Percentiles rank a stretch among this genome's conserved stretches.
phyloP scores from a whole-genome alignment of 2,329 filamentous ascomycete species.

The Cercospora brassicicola region DNA sequence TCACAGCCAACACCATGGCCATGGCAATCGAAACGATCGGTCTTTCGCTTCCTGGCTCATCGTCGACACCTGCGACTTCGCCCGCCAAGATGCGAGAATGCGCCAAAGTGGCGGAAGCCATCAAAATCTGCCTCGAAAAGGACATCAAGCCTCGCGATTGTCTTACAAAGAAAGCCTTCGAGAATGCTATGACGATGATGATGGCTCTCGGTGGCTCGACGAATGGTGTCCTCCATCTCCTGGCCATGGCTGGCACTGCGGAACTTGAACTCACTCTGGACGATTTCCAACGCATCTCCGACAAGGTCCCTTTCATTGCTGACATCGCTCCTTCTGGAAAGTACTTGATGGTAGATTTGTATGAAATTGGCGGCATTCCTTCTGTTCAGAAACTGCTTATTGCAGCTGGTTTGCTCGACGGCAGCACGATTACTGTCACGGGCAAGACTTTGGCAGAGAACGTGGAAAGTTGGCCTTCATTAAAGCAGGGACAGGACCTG shows the following conservation, averaged over 20 bases:
- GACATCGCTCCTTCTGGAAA: conserved; percentile 81
- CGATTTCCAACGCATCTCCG: conserved; percentile 76
- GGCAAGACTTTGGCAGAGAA: conserved; percentile 82
- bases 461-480: conserved; percentile 70
- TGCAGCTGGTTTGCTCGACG: conserved; percentile 72
- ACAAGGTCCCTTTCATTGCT: conserved; percentile 82
- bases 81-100: conserved; percentile 87
- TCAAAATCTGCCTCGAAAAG: conserved; percentile 75
- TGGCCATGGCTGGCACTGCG: conserved; percentile 86
- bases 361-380: conserved; percentile 80
- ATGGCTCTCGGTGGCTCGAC: conserved; percentile 91
- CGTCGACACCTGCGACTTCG: conserved; percentile 75
- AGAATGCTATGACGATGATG: conserved; percentile 85
- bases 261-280: conserved; percentile 75
- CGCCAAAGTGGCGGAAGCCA: conserved; percentile 74
- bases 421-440: conserved; percentile 76
- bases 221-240: conserved; percentile 83
- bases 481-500: conserved; percentile 75
- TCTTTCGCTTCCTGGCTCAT: conserved; percentile 76
- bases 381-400: conserved; percentile 83
- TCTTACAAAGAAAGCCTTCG: conserved; percentile 75
- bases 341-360: conserved; percentile 86
- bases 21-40: conserved; percentile 89
- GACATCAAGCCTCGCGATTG: conserved; percentile 80
- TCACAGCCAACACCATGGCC: conserved; percentile 92